Evolutionary conservation across 768 basidiomycete genomes (phyloP).

Genomic region (Imleria badia): DNA sequence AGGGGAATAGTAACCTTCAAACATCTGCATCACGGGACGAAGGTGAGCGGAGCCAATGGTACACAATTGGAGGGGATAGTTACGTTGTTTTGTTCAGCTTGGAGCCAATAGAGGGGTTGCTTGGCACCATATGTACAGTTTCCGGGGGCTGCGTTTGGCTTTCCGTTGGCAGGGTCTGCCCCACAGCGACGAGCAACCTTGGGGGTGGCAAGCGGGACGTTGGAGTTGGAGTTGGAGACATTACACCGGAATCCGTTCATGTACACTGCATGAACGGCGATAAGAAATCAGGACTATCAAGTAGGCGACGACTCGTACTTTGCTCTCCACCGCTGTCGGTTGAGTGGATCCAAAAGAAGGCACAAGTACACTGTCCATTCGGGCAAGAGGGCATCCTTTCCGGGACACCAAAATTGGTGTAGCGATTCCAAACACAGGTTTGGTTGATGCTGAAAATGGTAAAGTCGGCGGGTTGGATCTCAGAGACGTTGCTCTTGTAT

Average conservation of each 20-base stretch:
- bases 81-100: slow-evolving; percentile 61
- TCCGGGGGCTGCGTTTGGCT: slow-evolving; percentile 42
- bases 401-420: slow-evolving; percentile 71
- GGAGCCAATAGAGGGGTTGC: slow-evolving; percentile 70
- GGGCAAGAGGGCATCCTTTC: slow-evolving; percentile 68
- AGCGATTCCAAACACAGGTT: slow-evolving; percentile 69
- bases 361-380: slow-evolving; percentile 60
- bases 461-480: slow-evolving; percentile 67
- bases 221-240: slow-evolving; percentile 52
- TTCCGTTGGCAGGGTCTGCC: slow-evolving; percentile 49
- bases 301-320: slow-evolving; percentile 50
- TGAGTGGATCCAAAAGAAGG: slow-evolving; percentile 75
- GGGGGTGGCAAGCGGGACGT: slow-evolving; percentile 50
- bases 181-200: slow-evolving; percentile 67
- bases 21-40: slow-evolving; percentile 46
- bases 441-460: slow-evolving; percentile 74
- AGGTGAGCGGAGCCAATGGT: background rate
- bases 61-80: slow-evolving; percentile 11
- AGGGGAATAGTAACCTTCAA: slow-evolving; percentile 58
- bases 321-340: slow-evolving; percentile 61
- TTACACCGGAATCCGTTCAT: slow-evolving; percentile 77
- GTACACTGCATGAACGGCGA: slow-evolving; percentile 44
- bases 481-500: slow-evolving; percentile 61
- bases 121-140: slow-evolving; percentile 78
- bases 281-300: too few relatives aligned